These are phyloP conservation scores for Yamadazyma triangularis DNA, from an alignment of 1,139 yeast species.

Conservation along the genomic window DNA sequence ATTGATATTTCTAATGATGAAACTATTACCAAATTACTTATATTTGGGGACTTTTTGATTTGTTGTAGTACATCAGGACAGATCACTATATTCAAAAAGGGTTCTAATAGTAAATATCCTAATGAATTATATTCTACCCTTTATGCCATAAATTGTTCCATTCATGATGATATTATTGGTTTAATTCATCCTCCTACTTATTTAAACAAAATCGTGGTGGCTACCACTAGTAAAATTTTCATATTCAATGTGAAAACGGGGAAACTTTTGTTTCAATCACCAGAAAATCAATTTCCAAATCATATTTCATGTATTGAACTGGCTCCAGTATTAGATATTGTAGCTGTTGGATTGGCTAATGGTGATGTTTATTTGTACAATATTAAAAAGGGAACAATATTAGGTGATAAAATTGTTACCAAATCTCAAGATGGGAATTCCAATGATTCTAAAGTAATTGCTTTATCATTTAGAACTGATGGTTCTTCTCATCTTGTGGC, in stretches of 20 bases:
- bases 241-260: conserved; percentile 77
- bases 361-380: conserved; percentile 70
- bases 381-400: conserved; percentile 56
- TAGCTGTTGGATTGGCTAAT: conserved; percentile 70
- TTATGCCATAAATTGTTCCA: conserved; percentile 42
- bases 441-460: conserved; percentile 51
- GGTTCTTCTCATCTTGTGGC: conserved; percentile 82
- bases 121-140: conserved; percentile 66
- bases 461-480: conserved; percentile 89
- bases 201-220: conserved; percentile 80
- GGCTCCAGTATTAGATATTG: conserved; percentile 82
- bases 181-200: conserved; percentile 87
- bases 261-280: conserved; percentile 59
- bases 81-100: conserved; percentile 62
- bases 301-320: conserved; percentile 62
- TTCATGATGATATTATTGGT: conserved; percentile 68
- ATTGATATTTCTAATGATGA: conserved; percentile 25
- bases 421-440: conserved; percentile 45
- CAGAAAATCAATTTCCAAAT: conserved; percentile 38
- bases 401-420: conserved; percentile 52
- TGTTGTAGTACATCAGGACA: conserved; percentile 50
- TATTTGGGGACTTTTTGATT: conserved; percentile 79
- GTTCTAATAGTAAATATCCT: conserved; percentile 45
- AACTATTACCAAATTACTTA: conserved; percentile 46
- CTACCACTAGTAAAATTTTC: conserved; percentile 57